A percentile compares a stretch with the other conserved stretches of the same genome.
phyloP scores from a whole-genome alignment of 495 filamentous ascomycete genomes.

The Penicillium paradoxum region DNA sequence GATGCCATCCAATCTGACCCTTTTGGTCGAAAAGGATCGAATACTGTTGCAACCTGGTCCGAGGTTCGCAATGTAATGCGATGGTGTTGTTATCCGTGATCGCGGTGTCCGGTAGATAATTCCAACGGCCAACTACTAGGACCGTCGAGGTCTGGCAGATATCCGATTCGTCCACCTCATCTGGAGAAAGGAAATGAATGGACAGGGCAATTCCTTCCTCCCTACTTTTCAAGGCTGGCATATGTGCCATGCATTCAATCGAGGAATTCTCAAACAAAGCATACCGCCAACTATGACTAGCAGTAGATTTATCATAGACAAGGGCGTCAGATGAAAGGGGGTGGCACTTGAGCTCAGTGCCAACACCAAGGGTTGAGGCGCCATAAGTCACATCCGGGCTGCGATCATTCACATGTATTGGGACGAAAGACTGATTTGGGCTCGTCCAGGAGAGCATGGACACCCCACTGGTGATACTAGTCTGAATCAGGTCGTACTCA shows the following conservation, averaged over 20 bases:
- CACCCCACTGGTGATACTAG: slow-evolving; percentile 36
- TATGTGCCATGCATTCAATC: slow-evolving; percentile 26
- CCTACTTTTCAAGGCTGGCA: slow-evolving; percentile 21
- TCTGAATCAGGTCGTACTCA: slow-evolving; percentile 40
- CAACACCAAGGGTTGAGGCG: slow-evolving; percentile 32
- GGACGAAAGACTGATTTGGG: slow-evolving; percentile 33
- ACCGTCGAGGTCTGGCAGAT: slow-evolving; percentile 35
- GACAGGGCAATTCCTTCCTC: slow-evolving; percentile 29
- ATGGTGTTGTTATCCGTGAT: slow-evolving; percentile 32
- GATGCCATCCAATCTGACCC: slow-evolving; percentile 26
- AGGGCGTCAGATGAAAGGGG: slow-evolving; percentile 19
- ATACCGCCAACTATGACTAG: slow-evolving; percentile 29
- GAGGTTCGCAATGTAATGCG: slow-evolving; percentile 36
- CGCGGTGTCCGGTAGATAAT: slow-evolving; percentile 25
- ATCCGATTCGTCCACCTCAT: slow-evolving; percentile 18
- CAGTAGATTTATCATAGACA: slow-evolving; percentile 7
- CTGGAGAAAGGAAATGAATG: slow-evolving; percentile 36
- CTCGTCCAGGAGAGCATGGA: slow-evolving; percentile 37
- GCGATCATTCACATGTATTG: slow-evolving; percentile 22
- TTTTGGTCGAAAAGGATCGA: slow-evolving; percentile 31
- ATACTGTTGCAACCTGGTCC: slow-evolving; percentile 22
- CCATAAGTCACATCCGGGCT: slow-evolving; percentile 27
- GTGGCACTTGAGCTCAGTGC: slow-evolving; percentile 27
- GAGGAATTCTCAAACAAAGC: slow-evolving; percentile 21
- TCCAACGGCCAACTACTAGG: slow-evolving; percentile 38